Conservation (phyloP, 176 grass and related monocot genomes). For the Melocanna baccifera region DNA sequence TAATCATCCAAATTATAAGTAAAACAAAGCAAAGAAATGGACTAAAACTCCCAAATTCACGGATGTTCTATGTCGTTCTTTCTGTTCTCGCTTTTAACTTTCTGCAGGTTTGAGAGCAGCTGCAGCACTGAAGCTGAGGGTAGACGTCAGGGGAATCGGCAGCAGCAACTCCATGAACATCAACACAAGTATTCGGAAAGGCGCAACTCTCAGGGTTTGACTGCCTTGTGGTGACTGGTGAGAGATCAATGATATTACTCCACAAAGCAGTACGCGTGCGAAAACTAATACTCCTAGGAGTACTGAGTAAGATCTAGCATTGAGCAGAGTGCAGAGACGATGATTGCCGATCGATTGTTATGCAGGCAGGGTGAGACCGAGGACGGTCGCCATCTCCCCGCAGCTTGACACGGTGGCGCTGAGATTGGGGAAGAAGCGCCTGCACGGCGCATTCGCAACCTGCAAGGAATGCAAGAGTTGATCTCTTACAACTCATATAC, state of each 20-base stretch:
- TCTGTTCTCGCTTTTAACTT: neutral
- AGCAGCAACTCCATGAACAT: conserved; percentile 37
- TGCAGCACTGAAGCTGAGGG: conserved; percentile 60
- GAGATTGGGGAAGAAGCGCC: conserved; percentile 65
- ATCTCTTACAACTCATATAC: too few species aligned
- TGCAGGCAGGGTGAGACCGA: conserved; percentile 59
- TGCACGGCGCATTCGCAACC: conserved; percentile 60
- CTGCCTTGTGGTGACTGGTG: conserved; percentile 82
- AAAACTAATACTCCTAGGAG: neutral
- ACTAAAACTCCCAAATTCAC: neutral
- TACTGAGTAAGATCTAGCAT: neutral
- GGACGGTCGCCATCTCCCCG: conserved; percentile 52
- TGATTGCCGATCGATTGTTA: neutral
- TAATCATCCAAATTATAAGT: neutral
- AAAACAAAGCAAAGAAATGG: neutral
- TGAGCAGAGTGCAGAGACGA: neutral
- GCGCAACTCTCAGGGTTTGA: conserved; percentile 50
- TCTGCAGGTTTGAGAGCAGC: conserved; percentile 66
- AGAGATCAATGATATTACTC: neutral
- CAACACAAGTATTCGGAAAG: conserved; percentile 55
- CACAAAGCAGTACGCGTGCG: neutral
- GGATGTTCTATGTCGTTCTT: neutral
- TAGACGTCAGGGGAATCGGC: conserved; percentile 32
- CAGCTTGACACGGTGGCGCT: conserved; percentile 46
- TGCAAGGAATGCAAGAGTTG: conserved; percentile 55